Percentiles rank a stretch among this genome's conserved stretches.
phyloP scores from a whole-genome alignment of 148 eudicot species.

The Amaranthus palmeri region DNA sequence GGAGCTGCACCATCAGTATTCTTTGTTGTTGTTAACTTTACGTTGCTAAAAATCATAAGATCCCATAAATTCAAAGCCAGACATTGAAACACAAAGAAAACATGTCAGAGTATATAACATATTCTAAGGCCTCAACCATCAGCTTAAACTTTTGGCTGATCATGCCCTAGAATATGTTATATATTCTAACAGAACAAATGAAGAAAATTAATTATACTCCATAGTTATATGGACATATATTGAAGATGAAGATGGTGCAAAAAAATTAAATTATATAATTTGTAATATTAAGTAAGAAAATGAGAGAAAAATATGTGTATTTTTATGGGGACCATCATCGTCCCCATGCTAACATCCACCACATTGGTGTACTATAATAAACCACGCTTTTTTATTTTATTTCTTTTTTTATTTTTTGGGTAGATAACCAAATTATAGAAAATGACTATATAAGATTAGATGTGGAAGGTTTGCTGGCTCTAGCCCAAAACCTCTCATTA shows the following conservation, averaged over 20 bases:
- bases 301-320: background rate
- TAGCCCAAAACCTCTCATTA: slow-evolving; percentile 12
- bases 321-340: slow-evolving; percentile 30
- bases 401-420: slow-evolving; percentile 6
- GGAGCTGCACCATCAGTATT: background rate
- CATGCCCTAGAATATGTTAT: no score
- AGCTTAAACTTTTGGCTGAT: no score
- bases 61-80: slow-evolving; percentile 29
- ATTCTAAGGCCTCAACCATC: no score
- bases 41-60: slow-evolving; percentile 36
- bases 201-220: slow-evolving; percentile 8
- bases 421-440: slow-evolving; percentile 22
- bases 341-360: slow-evolving; percentile 34
- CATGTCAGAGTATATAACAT: no score
- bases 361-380: background rate
- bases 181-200: no score
- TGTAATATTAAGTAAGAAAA: background rate
- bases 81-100: slow-evolving; percentile 14
- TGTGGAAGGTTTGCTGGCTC: slow-evolving; percentile 24
- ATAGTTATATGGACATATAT: no score
- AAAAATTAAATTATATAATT: no score
- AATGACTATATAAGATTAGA: slow-evolving; percentile 20
- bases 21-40: slow-evolving; percentile 24
- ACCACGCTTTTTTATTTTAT: background rate
- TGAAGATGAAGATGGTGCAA: no score